phyloP scores from a whole-genome alignment of 176 grass and related monocot species.

The Aegilops sharonensis region DNA sequence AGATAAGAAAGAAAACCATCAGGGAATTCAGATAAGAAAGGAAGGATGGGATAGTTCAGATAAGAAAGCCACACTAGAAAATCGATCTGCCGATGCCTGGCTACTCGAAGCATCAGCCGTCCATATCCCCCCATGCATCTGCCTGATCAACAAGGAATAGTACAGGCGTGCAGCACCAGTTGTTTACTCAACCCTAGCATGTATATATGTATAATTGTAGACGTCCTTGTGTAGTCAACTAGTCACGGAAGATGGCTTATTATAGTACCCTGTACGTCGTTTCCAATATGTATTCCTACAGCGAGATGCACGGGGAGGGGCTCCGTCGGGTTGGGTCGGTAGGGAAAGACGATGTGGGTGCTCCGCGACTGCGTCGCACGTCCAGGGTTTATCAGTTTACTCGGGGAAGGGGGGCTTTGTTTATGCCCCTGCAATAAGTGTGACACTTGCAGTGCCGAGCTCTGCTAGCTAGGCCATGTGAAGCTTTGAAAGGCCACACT shows the following conservation, averaged over 20 bases:
- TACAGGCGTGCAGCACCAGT: constrained; percentile 22
- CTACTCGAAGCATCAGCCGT: background rate
- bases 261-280: background rate
- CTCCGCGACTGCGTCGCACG: constrained; percentile 45
- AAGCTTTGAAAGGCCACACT: constrained; percentile 25
- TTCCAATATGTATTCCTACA: background rate
- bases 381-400: constrained; percentile 23
- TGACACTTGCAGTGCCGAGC: constrained; percentile 22
- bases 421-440: constrained; percentile 26
- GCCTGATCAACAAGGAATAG: constrained; percentile 31
- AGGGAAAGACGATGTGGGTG: constrained; percentile 6
- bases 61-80: background rate
- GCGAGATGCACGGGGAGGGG: constrained; percentile 31
- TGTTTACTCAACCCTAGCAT: constrained; percentile 21
- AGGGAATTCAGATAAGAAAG: background rate
- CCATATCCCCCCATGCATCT: background rate
- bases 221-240: background rate
- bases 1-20: background rate
- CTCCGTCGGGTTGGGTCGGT: background rate
- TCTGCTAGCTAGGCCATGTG: constrained; percentile 39
- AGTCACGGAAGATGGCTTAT: too few relatives aligned
- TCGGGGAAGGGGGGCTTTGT: background rate
- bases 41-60: background rate
- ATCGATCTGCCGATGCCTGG: background rate
- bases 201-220: background rate